Base-by-base conservation (phyloP, 2,329 filamentous ascomycete genomes). In the Verticillium zaregamsianum region DNA sequence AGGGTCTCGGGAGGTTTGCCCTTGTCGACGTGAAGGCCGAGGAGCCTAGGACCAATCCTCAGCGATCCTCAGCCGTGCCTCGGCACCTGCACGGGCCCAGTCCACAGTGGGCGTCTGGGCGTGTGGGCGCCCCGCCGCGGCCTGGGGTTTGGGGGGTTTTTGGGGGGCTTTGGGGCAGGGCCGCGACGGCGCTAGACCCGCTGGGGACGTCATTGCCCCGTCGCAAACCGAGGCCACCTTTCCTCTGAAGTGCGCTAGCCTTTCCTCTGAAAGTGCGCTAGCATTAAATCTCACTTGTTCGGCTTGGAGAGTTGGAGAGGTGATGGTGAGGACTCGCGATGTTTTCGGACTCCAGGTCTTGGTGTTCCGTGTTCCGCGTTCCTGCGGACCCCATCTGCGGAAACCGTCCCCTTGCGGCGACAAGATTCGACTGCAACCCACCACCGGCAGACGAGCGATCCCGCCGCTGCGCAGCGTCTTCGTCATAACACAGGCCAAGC, bases 71-170 rank as follows among this genome's bases (percentile, higher is more conserved):
- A 52, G 45, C 37, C 28, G 57, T 49, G 57, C 57, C 57, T 58
- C 57, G 57, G 57, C 57, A 58, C 57, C 57, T 58, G 39, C 57
- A 58, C 39, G 35, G 31, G 28, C 28, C 28, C n/a, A 14, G 33
- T 9, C 33, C 9, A 11, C 9, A 35, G 33, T 35, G 33, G 33
- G 33, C 33, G 33, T 2, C 33, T 52, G 45, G 45, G 45, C 45
- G 17, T 52, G 45, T 52, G 45, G 45, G 45, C 45, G 45, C 45
- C 45, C 45, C 45, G 45, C 20, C 45, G 20, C 8, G 20, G 45
- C 45, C 45, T 28, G 45, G 45, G 45, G 45, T 52, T 52, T 52
- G 9, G n/a, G 20, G n/a, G 20, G n/a, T 9, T 14, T 52, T 52
- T 20, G n/a, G 20, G n/a, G 20, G n/a, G 20, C 12, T 25, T 11